Percentiles rank a stretch among this genome's conserved stretches.
phyloP scores from a whole-genome alignment of 768 basidiomycete species.

The Leccinum barrowsii region DNA sequence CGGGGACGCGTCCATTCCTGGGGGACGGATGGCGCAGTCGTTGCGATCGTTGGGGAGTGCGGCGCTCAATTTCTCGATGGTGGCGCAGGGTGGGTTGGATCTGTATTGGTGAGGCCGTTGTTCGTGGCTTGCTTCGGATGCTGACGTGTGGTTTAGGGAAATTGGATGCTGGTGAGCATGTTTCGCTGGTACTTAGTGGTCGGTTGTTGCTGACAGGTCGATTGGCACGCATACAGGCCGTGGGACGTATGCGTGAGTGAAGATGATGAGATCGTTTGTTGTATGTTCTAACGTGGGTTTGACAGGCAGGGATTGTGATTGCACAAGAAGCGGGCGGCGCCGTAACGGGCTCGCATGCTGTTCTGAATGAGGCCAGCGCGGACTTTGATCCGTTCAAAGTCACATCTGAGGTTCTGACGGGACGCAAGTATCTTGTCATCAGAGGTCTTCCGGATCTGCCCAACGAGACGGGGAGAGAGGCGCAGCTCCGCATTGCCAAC shows the following conservation, averaged over 20 bases:
- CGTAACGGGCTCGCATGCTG: slow-evolving; percentile 65
- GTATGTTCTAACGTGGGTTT: neutral
- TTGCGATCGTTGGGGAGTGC: slow-evolving; percentile 82
- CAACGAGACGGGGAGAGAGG: slow-evolving; percentile 62
- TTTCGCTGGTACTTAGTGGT: neutral
- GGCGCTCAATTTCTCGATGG: slow-evolving; percentile 76
- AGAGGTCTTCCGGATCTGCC: slow-evolving; percentile 61
- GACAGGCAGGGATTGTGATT: slow-evolving; percentile 84
- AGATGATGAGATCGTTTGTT: neutral
- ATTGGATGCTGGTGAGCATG: slow-evolving; percentile 65
- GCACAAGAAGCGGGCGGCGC: slow-evolving; percentile 85
- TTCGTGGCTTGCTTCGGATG: neutral
- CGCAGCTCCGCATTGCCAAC: slow-evolving; percentile 74
- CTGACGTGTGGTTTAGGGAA: slow-evolving; percentile 48
- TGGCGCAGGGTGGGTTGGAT: slow-evolving; percentile 87
- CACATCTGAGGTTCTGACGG: slow-evolving; percentile 66
- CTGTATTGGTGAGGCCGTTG: slow-evolving; percentile 67
- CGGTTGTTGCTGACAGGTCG: neutral
- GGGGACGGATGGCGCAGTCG: slow-evolving; percentile 83
- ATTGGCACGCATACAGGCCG: slow-evolving; percentile 38
- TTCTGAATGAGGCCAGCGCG: slow-evolving; percentile 35
- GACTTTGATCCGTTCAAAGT: slow-evolving; percentile 51
- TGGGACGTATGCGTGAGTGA: slow-evolving; percentile 80
- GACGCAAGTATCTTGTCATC: slow-evolving; percentile 79
- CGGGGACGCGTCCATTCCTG: slow-evolving; percentile 61